A percentile compares a stretch with the other conserved stretches of the same genome.
Evolutionary conservation across 2,329 filamentous ascomycete genomes (phyloP).

Genomic region (Fusarium setosum): DNA sequence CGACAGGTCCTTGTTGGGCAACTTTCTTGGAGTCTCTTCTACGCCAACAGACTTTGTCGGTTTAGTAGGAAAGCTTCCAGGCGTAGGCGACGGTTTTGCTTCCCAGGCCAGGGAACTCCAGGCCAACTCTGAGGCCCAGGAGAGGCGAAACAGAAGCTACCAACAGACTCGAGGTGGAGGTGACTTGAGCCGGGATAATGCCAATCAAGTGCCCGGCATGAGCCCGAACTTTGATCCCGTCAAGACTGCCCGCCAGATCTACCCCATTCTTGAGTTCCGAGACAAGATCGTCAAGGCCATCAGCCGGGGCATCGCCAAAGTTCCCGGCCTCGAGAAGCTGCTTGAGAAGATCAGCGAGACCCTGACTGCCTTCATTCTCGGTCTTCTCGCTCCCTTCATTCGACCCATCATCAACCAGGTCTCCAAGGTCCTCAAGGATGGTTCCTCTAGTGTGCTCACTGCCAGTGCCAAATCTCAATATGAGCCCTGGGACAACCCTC

Average conservation of each 20-base stretch:
- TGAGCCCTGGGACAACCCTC: slow-evolving; percentile 82
- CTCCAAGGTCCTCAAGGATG: slow-evolving; percentile 85
- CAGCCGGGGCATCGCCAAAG: slow-evolving; percentile 86
- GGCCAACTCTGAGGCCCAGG: slow-evolving; percentile 70
- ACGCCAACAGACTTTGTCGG: slow-evolving; percentile 71
- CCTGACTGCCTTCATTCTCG: slow-evolving; percentile 90
- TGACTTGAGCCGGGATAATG: slow-evolving; percentile 56
- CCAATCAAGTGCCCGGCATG: slow-evolving; percentile 77
- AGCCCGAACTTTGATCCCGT: slow-evolving; percentile 81
- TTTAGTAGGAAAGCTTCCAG: slow-evolving; percentile 81
- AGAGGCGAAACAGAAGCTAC: slow-evolving; percentile 62
- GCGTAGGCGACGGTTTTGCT: slow-evolving; percentile 73
- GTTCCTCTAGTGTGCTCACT: slow-evolving; percentile 77
- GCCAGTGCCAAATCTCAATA: slow-evolving; percentile 80
- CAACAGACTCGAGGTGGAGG: slow-evolving; percentile 46
- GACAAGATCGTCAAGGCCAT: slow-evolving; percentile 94
- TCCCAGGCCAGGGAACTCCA: slow-evolving; percentile 73
- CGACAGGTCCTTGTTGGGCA: slow-evolving; percentile 49
- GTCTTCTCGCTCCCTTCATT: slow-evolving; percentile 90
- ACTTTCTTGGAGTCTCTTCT: slow-evolving; percentile 54
- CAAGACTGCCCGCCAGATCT: slow-evolving; percentile 83
- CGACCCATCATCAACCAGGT: slow-evolving; percentile 91
- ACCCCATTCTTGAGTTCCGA: slow-evolving; percentile 92
- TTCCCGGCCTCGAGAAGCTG: slow-evolving; percentile 89
- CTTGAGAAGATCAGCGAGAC: slow-evolving; percentile 95